Evolutionary conservation across 805 yeast genomes (phyloP).

Genomic region (Kregervanrija fluxuum): DNA sequence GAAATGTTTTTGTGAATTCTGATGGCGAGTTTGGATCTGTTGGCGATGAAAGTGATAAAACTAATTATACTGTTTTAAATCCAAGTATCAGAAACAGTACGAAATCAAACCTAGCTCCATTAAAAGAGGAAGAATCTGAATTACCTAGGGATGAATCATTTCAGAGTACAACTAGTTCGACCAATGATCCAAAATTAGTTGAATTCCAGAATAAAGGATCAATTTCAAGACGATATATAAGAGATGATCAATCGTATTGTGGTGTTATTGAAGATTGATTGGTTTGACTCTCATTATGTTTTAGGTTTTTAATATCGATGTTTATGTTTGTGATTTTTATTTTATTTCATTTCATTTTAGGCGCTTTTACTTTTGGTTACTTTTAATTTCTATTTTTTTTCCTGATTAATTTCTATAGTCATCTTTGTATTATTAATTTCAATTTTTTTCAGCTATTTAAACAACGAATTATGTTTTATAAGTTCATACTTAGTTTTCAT

Average conservation of each 20-base stretch:
- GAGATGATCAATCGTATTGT: conserved; percentile 6
- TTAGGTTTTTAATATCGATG: neutral
- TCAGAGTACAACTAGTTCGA: conserved; percentile 1
- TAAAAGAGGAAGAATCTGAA: conserved; percentile 4
- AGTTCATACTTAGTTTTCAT: neutral
- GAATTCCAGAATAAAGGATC: conserved; percentile 9
- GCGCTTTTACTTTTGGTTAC: neutral
- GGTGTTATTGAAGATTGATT: conserved; percentile 5
- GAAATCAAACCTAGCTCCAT: neutral
- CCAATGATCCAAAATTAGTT: conserved; percentile 9
- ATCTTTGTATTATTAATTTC: too few relatives aligned
- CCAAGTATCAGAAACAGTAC: neutral
- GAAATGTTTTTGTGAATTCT: conserved; percentile 2
- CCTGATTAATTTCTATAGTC: neutral
- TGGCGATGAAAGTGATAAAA: neutral
- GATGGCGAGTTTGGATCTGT: neutral
- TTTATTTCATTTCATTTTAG: neutral
- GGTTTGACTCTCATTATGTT: neutral
- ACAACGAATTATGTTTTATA: neutral
- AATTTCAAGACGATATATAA: conserved; percentile 1
- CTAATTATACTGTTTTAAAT: neutral
- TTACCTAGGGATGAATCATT: conserved; percentile 7
- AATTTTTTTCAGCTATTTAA: too few relatives aligned
- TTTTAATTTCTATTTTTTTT: neutral
- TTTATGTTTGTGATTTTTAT: neutral